Evolutionary conservation across 192 early-diverging fungal species (phyloP).

Genomic region (Backusella liffmaniae): DNA sequence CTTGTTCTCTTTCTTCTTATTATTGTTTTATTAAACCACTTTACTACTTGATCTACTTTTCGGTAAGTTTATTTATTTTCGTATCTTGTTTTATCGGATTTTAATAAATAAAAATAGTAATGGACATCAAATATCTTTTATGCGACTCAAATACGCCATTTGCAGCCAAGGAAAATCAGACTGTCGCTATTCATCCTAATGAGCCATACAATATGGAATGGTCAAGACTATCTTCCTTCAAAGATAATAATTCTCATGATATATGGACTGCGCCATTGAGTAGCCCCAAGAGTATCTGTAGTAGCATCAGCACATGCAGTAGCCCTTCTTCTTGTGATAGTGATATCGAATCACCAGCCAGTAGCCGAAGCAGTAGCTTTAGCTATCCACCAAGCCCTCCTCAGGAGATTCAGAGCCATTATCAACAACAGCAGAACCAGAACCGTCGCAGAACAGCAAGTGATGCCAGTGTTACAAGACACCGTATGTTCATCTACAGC

Average conservation of each 20-base stretch:
- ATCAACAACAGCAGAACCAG: not conserved
- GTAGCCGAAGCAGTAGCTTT: not conserved
- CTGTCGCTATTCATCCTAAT: not conserved
- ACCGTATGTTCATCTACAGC: constrained; percentile 15
- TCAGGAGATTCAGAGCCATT: not conserved
- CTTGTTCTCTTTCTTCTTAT: not conserved
- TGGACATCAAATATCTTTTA: constrained; percentile 18
- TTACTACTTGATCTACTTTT: not conserved
- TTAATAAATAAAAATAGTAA: not conserved
- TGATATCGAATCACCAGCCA: not conserved
- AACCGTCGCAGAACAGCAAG: constrained; percentile 3
- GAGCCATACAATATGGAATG: not conserved
- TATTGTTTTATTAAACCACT: not conserved
- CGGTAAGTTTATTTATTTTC: not conserved
- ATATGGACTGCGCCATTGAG: not conserved
- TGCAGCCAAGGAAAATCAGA: not conserved
- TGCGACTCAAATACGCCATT: not conserved
- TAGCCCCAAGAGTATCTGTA: constrained; percentile 14
- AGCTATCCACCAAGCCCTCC: not conserved
- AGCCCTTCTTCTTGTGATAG: not conserved
- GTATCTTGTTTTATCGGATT: not conserved
- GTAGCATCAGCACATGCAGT: constrained; percentile 13
- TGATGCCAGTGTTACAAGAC: constrained; percentile 7
- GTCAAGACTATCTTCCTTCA: not conserved
- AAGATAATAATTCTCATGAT: not conserved